Evolutionary conservation across 208 protist species (phyloP).

Genomic region (Endotrypanum monterogeii): DNA sequence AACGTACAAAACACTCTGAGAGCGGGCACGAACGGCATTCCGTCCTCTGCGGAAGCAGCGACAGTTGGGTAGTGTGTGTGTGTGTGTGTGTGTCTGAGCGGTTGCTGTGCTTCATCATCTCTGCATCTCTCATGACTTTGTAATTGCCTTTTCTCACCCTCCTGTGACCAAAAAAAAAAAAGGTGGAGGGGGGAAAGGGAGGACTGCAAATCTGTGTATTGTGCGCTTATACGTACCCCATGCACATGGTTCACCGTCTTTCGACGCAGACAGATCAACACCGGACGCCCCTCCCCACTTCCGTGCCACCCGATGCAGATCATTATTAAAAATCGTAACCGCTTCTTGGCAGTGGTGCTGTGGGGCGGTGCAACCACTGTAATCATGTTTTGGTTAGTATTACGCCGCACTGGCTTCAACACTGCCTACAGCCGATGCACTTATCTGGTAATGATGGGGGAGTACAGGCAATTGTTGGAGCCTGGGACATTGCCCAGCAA

Average conservation of each 20-base stretch:
- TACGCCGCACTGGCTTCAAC: conserved; percentile 84
- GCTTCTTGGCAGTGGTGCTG: conserved; percentile 64
- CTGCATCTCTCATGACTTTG: no score
- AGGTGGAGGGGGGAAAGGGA: no score
- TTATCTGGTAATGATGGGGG: conserved; percentile 83
- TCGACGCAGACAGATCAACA: neutral
- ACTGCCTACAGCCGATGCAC: conserved; percentile 75
- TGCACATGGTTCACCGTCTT: neutral
- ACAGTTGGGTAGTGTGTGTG: neutral
- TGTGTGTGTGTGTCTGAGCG: no score
- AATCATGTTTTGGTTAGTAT: conserved; percentile 77
- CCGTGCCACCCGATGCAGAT: conserved; percentile 45
- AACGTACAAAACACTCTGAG: no score
- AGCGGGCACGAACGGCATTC: no score
- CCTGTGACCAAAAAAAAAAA: no score
- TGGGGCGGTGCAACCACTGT: conserved; percentile 62
- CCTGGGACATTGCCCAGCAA: conserved; percentile 77
- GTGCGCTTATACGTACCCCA: neutral
- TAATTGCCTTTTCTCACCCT: no score
- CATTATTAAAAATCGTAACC: conserved; percentile 69
- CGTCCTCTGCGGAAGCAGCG: no score
- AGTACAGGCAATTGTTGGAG: conserved; percentile 82
- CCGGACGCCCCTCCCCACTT: neutral
- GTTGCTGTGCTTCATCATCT: no score
- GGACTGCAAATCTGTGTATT: no score